Percentiles rank a stretch among this genome's conserved stretches.
These are phyloP conservation scores for Macaranga tanarius DNA, from an alignment of 441 rosid species.

Conservation along the genomic window DNA sequence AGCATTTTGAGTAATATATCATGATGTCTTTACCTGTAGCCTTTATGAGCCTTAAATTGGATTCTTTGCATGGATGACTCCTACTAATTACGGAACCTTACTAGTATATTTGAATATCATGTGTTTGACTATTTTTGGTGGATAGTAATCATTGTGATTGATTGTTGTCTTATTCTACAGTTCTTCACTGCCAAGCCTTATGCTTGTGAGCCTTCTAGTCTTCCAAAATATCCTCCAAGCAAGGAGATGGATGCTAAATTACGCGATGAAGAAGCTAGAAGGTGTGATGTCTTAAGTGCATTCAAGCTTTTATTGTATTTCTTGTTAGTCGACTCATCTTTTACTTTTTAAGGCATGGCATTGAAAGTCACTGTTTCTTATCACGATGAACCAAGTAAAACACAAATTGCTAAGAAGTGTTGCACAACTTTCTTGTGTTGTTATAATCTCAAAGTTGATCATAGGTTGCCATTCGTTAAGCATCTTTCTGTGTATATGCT, in stretches of 20 bases:
- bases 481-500: neutral
- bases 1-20: neutral
- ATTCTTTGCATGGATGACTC: neutral
- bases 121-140: neutral
- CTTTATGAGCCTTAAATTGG: neutral
- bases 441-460: neutral
- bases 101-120: neutral
- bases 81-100: neutral
- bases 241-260: constrained; percentile 93
- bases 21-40: neutral
- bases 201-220: constrained; percentile 90
- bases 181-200: constrained; percentile 74
- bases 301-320: constrained; percentile 16
- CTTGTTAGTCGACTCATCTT: neutral
- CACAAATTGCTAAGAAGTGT: neutral
- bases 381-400: neutral
- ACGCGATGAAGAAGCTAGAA: constrained; percentile 85
- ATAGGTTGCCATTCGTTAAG: neutral
- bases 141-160: constrained; percentile 10
- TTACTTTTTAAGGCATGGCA: neutral
- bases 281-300: constrained; percentile 39
- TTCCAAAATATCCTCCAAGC: constrained; percentile 90
- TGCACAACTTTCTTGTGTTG: neutral
- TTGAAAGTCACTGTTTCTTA: neutral
- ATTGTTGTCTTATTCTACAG: constrained; percentile 38